These are phyloP conservation scores for Colletotrichum godetiae DNA, from an alignment of 2,329 filamentous ascomycete genomes.

Conservation along the genomic window DNA sequence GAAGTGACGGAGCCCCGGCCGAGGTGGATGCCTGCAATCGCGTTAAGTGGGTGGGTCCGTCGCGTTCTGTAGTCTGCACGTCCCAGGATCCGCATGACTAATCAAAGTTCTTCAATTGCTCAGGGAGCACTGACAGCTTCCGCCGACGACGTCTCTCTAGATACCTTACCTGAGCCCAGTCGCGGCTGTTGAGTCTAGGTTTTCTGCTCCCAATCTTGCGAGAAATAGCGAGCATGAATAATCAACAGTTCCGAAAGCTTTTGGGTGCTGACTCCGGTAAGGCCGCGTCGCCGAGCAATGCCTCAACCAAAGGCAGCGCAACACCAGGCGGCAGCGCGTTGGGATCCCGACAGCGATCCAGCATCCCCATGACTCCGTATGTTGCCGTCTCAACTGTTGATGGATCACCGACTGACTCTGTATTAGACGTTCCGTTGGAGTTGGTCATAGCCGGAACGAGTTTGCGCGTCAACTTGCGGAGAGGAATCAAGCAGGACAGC, in stretches of 20 bases:
- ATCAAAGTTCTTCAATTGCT: not conserved
- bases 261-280: slow-evolving; percentile 65
- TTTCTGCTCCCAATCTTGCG: not conserved
- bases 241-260: slow-evolving; percentile 90
- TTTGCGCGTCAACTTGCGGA: slow-evolving; percentile 90
- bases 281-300: slow-evolving; percentile 55
- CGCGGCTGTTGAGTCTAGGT: not conserved
- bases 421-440: slow-evolving; percentile 71
- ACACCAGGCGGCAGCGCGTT: slow-evolving; percentile 57
- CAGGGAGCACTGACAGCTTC: slow-evolving; percentile 11
- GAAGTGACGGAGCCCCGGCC: not conserved
- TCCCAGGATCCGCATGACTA: slow-evolving; percentile 37
- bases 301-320: slow-evolving; percentile 50
- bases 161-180: not conserved
- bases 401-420: slow-evolving; percentile 38
- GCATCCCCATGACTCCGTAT: slow-evolving; percentile 94
- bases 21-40: slow-evolving; percentile 39
- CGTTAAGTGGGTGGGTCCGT: slow-evolving; percentile 48
- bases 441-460: slow-evolving; percentile 66
- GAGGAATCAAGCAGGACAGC: slow-evolving; percentile 65
- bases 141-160: not conserved
- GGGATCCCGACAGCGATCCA: slow-evolving; percentile 82
- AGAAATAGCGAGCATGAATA: slow-evolving; percentile 76
- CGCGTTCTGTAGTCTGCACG: slow-evolving; percentile 53
- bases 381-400: slow-evolving; percentile 43